Base-by-base conservation (phyloP, 1,139 yeast genomes). In the Yamadazyma friedrichii region DNA sequence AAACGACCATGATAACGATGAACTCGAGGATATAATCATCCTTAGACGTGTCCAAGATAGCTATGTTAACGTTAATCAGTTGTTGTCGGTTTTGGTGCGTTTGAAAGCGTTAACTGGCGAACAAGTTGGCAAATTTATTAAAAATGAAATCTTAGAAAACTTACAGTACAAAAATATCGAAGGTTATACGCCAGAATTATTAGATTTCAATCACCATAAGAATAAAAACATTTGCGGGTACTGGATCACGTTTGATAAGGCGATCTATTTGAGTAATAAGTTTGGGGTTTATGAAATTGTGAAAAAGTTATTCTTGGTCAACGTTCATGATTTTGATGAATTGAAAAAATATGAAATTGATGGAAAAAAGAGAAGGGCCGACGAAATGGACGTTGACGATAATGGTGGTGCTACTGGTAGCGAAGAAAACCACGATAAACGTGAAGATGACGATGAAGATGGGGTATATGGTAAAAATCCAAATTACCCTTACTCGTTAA, bases 401-500 rank as follows among this genome's bases (percentile, higher is more conserved):
- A 42, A 45, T 13, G 40, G 4, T 27, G 30, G 13, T n/a, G 13
- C 6, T 12, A 11, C 5, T 11, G 9, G n/a, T 10, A 11, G 9
- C 8, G 6, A 13, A n/a, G 13, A 11, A n/a, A 6, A 6, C 11
- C 9, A 11, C n/a, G 9, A n/a, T n/a, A n/a, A 3, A 8, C 11
- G 5, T 9, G 31, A 24, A 15, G 13, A 6, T 8, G 25, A 25
- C 13, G 20, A n/a, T 9, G 36, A 33, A 4, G 16, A 17, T 9
- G 35, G 17, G 8, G 16, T 26, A 9, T 13, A 15, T 32, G 28
- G 40, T 25, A 9, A 3, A 6, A 33, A 76, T 43, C 60, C 74
- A 11, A 74, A 75, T 50, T 61, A 64, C 34, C 84, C 84, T 4
- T 76, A 63, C 52, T 64, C 87, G 0, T 57, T 82, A 40, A 78